A percentile compares a stretch with the other conserved stretches of the same genome.
Conservation (phyloP, 1,284 basidiomycete species). For the Pascua sp. region DNA sequence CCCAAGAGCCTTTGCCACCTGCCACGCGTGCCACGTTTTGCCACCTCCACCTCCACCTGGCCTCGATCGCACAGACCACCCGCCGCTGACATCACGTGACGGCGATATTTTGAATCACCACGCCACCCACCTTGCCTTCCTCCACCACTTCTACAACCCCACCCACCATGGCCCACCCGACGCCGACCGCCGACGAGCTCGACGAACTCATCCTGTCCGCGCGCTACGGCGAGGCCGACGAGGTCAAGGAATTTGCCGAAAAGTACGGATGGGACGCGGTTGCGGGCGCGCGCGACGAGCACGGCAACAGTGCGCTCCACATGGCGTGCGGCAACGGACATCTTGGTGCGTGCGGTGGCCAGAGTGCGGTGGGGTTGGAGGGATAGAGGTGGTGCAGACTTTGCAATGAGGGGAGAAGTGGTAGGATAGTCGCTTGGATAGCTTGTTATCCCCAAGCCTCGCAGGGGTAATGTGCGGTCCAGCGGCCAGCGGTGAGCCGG, state of each 20-base stretch:
- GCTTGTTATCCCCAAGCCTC: too few relatives aligned
- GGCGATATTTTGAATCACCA: background rate
- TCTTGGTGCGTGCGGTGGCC: conserved; percentile 57
- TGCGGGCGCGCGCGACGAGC: conserved; percentile 62
- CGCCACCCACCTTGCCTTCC: background rate
- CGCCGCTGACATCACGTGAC: background rate
- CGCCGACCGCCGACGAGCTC: conserved; percentile 57
- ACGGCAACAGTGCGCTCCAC: conserved; percentile 73
- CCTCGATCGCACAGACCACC: background rate
- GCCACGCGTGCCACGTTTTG: too few relatives aligned
- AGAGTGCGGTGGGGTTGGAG: too few relatives aligned
- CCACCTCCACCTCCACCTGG: too few relatives aligned
- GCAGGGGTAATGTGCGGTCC: too few relatives aligned
- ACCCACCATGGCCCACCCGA: conserved; percentile 13
- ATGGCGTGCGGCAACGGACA: conserved; percentile 86
- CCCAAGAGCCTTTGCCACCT: too few relatives aligned
- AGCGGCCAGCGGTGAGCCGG: too few relatives aligned
- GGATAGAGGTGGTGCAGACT: too few relatives aligned
- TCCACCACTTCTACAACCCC: background rate
- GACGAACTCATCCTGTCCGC: conserved; percentile 76
- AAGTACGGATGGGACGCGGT: conserved; percentile 60
- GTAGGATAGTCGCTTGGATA: too few relatives aligned
- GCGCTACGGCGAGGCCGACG: conserved; percentile 78
- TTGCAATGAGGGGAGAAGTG: too few relatives aligned
- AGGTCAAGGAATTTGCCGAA: conserved; percentile 64